Evolutionary conservation across 768 basidiomycete genomes (phyloP).

Genomic region (Suillus discolor): DNA sequence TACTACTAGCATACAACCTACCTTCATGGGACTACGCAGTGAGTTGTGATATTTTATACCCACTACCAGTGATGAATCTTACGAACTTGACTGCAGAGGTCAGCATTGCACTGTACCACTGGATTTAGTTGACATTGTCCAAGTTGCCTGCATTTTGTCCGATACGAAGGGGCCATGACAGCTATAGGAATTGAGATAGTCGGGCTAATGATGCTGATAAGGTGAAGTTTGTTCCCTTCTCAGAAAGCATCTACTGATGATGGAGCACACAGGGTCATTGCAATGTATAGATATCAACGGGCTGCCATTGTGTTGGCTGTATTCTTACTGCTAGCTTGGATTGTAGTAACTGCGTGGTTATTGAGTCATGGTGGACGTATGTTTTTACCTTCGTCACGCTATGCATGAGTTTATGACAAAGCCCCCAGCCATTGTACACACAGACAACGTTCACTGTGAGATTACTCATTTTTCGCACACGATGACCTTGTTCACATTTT

Average conservation of each 20-base stretch:
- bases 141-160: constrained; percentile 51
- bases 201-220: constrained; percentile 46
- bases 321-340: constrained; percentile 43
- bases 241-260: not conserved
- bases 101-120: not conserved
- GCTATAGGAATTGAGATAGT: constrained; percentile 42
- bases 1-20: constrained; percentile 19
- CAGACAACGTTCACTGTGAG: constrained; percentile 15
- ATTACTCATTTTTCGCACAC: constrained; percentile 6
- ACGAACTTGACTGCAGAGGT: not conserved
- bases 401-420: not conserved
- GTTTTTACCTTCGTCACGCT: constrained; percentile 19
- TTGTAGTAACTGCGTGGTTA: constrained; percentile 55
- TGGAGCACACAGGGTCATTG: constrained; percentile 15
- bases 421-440: constrained; percentile 17
- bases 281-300: constrained; percentile 18
- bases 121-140: not conserved
- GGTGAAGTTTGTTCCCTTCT: constrained; percentile 27
- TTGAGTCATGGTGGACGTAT: constrained; percentile 51
- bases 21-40: constrained; percentile 12
- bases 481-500: constrained; percentile 26
- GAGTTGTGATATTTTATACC: not conserved
- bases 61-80: constrained; percentile 5
- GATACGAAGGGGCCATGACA: constrained; percentile 52
- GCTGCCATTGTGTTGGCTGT: constrained; percentile 12